Base-by-base conservation (phyloP, 2,329 filamentous ascomycete species). In the Venturia asperata region DNA sequence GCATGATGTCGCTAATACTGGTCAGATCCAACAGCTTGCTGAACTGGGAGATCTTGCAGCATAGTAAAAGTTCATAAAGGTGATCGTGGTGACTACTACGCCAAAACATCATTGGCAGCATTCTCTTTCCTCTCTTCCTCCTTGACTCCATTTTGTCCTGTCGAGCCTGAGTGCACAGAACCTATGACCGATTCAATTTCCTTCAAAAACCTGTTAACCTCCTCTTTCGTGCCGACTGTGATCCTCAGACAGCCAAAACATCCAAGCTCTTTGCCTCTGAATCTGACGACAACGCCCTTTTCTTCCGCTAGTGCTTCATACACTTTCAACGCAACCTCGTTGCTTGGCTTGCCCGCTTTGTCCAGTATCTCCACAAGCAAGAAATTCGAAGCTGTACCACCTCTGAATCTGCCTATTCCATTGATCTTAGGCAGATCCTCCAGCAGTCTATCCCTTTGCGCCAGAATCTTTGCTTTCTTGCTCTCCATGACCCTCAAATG, bases 211-310 rank as follows among this genome's bases (percentile, higher is more conserved):
- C 87, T 83, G 34, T 87, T 87, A 10, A 95, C 90, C 77, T 99
- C 94, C 1, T 85, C 78, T 75, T 95, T 90, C 0, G 93, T 97
- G 19, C 94, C 94, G 15, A 99, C 86, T 0, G 94, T 99, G 69
- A 97, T 91, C 65, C 94, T 85, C 74, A 99, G 77, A 72, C 93
- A 97, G 0, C 93, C 94, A 52, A 87, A 76, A 74, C 94, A 99
- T 5, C 92, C 93, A 69, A 89, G 81, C 80, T 99, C 94, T 78
- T 92, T 95, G 61, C 94, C 94, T 70, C 94, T 83, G 77, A 97
- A 99, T 64, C 94, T 82, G 4, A 97, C 93, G 7, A 99, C 92
- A 0, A 99, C 93, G 0, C 93, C 92, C 74, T 86, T 87, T 49
- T 86, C 84, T 80, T 96, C 91, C 0, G 94, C 94, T 71, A 99